A percentile compares a stretch with the other conserved stretches of the same genome.
phyloP scores from a whole-genome alignment of 768 basidiomycete species.

The Cytidiella melzeri region DNA sequence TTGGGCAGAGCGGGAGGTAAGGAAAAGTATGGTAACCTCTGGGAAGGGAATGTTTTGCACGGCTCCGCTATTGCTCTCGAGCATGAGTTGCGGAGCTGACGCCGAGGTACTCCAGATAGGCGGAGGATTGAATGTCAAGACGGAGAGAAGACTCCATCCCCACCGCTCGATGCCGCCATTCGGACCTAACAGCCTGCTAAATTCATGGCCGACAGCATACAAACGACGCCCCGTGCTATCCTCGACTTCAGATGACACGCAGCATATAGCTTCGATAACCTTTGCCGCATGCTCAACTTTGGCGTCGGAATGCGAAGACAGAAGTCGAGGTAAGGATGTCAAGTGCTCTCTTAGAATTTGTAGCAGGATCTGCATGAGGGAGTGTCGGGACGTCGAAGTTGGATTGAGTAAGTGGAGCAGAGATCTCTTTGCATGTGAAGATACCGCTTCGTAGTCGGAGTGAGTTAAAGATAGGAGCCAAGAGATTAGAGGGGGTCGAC shows the following conservation, averaged over 20 bases:
- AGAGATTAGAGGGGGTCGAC: slow-evolving; percentile 61
- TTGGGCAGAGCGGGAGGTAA: slow-evolving; percentile 44
- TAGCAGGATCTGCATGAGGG: slow-evolving; percentile 50
- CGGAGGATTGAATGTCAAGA: slow-evolving; percentile 69
- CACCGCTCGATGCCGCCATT: slow-evolving; percentile 84
- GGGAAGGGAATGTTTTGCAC: slow-evolving; percentile 45
- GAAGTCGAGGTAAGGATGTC: slow-evolving; percentile 61
- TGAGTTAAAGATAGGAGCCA: slow-evolving; percentile 70
- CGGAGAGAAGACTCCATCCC: slow-evolving; percentile 82
- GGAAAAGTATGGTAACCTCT: slow-evolving; percentile 47
- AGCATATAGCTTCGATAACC: slow-evolving; percentile 67
- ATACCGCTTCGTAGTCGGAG: slow-evolving; percentile 49
- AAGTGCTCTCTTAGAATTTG: slow-evolving; percentile 62
- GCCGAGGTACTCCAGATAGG: slow-evolving; percentile 39
- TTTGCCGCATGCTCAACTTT: slow-evolving; percentile 64
- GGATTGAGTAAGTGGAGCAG: slow-evolving; percentile 41
- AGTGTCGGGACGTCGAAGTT: slow-evolving; percentile 36
- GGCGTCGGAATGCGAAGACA: slow-evolving; percentile 66
- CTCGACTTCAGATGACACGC: slow-evolving; percentile 29
- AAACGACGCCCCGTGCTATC: slow-evolving; percentile 14
- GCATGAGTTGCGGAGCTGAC: slow-evolving; percentile 47
- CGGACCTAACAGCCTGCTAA: slow-evolving; percentile 70
- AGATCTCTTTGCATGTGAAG: slow-evolving; percentile 38
- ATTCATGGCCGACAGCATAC: slow-evolving; percentile 41
- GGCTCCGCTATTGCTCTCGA: slow-evolving; percentile 43